These are phyloP conservation scores for Phaeosphaeriaceae sp. DNA, from an alignment of 2,329 filamentous ascomycete species.

Conservation along the genomic window DNA sequence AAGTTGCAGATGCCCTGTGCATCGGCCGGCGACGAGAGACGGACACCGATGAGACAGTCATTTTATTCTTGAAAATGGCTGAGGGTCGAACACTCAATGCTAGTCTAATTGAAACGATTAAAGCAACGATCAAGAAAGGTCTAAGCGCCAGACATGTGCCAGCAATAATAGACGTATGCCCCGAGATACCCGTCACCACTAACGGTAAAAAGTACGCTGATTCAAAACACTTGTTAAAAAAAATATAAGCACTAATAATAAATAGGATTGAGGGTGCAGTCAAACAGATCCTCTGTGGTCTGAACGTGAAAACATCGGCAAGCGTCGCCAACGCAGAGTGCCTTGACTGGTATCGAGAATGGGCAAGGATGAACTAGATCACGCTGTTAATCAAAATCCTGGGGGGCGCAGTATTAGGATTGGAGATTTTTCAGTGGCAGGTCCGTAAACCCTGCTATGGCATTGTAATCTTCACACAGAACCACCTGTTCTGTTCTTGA, in stretches of 20 bases:
- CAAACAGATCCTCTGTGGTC: constrained; percentile 91
- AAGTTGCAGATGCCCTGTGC: constrained; percentile 86
- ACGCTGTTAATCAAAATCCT: background rate
- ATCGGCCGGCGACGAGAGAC: constrained; percentile 74
- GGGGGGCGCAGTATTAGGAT: background rate
- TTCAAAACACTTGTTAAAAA: background rate
- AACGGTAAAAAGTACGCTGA: constrained; percentile 89
- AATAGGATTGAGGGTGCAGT: constrained; percentile 89
- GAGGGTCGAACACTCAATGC: constrained; percentile 63
- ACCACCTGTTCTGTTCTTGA: no score
- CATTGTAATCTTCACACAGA: no score
- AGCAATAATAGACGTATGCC: constrained; percentile 78
- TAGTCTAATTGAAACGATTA: constrained; percentile 68
- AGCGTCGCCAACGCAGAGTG: constrained; percentile 93
- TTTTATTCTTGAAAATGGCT: constrained; percentile 83
- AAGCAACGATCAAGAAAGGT: constrained; percentile 72
- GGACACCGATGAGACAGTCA: constrained; percentile 84
- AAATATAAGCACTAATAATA: constrained; percentile 8
- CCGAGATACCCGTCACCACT: constrained; percentile 86
- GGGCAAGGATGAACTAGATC: constrained; percentile 55
- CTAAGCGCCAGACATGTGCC: constrained; percentile 91
- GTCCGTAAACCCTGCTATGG: background rate
- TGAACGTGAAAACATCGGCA: constrained; percentile 85
- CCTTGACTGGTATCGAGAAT: constrained; percentile 84
- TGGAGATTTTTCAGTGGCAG: no score